Conservation (phyloP, 1,139 yeast genomes). For the Schwanniomyces etchellsii region DNA sequence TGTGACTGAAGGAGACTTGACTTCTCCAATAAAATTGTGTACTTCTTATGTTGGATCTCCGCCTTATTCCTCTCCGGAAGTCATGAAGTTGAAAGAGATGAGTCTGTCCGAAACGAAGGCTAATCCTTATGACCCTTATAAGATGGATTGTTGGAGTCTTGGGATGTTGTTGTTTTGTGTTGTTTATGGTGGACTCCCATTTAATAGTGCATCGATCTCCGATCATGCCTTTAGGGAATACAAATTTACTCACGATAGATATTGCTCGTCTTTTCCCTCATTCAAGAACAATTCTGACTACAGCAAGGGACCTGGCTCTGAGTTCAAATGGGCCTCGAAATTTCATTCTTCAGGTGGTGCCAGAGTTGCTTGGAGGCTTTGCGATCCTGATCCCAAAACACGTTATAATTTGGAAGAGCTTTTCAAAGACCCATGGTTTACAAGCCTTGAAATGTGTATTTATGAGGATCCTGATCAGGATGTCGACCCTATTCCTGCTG, state of each 20-base stretch:
- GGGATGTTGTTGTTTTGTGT: constrained; percentile 63
- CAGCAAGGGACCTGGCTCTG: constrained; percentile 59
- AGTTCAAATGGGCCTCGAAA: constrained; percentile 58
- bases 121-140: constrained; percentile 57
- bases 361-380: constrained; percentile 69
- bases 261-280: constrained; percentile 42
- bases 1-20: constrained; percentile 47
- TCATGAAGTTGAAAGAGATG: constrained; percentile 46
- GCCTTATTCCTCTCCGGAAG: constrained; percentile 78
- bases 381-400: constrained; percentile 53
- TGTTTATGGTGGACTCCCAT: constrained; percentile 57
- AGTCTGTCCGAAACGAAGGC: constrained; percentile 30
- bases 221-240: constrained; percentile 59
- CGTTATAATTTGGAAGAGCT: constrained; percentile 52
- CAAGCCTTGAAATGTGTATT: constrained; percentile 52
- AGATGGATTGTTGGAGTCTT: constrained; percentile 69
- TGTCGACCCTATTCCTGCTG: constrained; percentile 31
- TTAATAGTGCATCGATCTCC: constrained; percentile 42
- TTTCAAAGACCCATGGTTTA: constrained; percentile 63
- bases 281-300: constrained; percentile 46
- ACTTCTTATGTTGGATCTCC: constrained; percentile 67
- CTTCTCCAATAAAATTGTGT: constrained; percentile 40
- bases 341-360: constrained; percentile 57
- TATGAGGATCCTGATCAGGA: constrained; percentile 48
- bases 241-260: constrained; percentile 47